A percentile compares a stretch with the other conserved stretches of the same genome.
Conservation (phyloP, 1,284 basidiomycete species). For the Puccinia brachypodii region DNA sequence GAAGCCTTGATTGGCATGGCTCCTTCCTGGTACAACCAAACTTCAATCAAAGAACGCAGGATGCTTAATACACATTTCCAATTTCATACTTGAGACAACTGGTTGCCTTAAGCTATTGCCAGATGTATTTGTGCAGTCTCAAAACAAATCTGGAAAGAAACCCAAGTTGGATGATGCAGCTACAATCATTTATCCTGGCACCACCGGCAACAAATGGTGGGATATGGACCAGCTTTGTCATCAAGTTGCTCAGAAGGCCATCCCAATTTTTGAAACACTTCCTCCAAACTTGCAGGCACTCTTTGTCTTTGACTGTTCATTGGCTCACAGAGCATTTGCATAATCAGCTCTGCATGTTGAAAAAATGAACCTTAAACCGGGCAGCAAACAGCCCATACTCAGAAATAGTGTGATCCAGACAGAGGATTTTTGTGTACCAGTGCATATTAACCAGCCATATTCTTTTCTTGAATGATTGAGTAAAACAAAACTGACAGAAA, state of each 20-base stretch:
- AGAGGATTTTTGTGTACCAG: background rate
- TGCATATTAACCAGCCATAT: background rate
- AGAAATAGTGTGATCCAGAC: background rate
- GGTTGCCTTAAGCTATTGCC: background rate
- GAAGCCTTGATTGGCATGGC: conserved; percentile 8
- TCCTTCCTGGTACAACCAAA: background rate
- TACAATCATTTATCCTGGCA: conserved; percentile 17
- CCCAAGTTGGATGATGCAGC: background rate
- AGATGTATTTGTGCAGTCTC: background rate
- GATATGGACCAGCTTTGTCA: conserved; percentile 5
- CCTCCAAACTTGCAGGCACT: background rate
- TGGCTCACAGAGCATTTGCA: conserved; percentile 11
- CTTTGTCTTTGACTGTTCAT: conserved; percentile 24
- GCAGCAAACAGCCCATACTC: background rate
- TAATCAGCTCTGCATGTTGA: background rate
- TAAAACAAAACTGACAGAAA: background rate
- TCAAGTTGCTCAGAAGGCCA: background rate
- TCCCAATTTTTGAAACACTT: conserved; percentile 4
- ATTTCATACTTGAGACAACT: conserved; percentile 17
- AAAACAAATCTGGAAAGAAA: background rate
- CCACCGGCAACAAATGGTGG: conserved; percentile 22
- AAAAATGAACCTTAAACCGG: conserved; percentile 19
- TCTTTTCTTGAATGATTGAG: background rate
- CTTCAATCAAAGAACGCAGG: conserved; percentile 9
- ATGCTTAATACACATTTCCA: conserved; percentile 13